These are phyloP conservation scores for Rhodocollybia butyracea DNA, from an alignment of 768 basidiomycete genomes.

Conservation along the genomic window DNA sequence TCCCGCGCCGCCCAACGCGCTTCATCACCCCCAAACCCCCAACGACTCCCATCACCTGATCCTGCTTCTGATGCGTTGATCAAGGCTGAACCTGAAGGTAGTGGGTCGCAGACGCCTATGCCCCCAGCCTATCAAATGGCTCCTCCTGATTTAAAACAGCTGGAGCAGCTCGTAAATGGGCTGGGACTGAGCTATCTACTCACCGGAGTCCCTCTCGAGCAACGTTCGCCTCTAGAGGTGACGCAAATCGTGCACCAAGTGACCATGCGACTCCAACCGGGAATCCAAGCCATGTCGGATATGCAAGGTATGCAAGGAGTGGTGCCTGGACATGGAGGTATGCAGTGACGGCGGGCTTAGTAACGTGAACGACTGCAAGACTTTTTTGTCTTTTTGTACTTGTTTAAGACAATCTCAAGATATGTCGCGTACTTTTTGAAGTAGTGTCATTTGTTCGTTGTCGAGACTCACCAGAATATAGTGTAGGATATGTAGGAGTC, in stretches of 20 bases:
- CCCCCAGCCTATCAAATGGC: background rate
- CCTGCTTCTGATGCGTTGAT: background rate
- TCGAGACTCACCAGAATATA: no score
- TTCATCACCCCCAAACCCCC: constrained; percentile 1
- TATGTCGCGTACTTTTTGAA: no score
- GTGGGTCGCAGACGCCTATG: background rate
- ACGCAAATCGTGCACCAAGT: background rate
- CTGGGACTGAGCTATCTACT: background rate
- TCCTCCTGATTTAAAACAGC: background rate
- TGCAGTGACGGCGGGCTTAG: no score
- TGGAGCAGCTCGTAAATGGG: background rate
- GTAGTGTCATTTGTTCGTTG: no score
- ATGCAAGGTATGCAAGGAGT: background rate
- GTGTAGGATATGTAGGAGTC: no score
- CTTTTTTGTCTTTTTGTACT: background rate
- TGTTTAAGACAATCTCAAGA: no score
- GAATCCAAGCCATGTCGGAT: background rate
- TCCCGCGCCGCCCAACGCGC: background rate
- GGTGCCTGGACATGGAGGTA: no score
- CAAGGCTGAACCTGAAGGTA: background rate
- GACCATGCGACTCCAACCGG: background rate
- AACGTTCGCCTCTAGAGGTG: background rate
- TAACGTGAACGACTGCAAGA: no score
- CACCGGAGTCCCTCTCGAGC: no score
- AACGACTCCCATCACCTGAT: constrained; percentile 1